A percentile compares a stretch with the other conserved stretches of the same genome.
phyloP scores from a whole-genome alignment of 192 early-diverging fungal species.

The Backusella parvicylindrica region DNA sequence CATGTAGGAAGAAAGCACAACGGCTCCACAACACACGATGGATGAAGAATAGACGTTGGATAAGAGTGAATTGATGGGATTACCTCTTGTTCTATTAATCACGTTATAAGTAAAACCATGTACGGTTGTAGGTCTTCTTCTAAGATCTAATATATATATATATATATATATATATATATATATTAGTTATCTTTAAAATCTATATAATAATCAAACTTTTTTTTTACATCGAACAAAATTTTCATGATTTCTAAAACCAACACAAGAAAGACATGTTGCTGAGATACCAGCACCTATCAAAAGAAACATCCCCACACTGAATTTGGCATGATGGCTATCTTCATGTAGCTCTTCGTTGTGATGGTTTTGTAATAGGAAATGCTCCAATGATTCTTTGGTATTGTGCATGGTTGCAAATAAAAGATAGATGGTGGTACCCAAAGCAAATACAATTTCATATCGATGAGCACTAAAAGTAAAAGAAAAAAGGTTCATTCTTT shows the following conservation, averaged over 20 bases:
- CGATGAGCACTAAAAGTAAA: constrained; percentile 40
- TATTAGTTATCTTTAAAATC: background rate
- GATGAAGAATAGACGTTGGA: constrained; percentile 40
- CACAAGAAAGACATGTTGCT: constrained; percentile 40
- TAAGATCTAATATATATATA: constrained; percentile 17
- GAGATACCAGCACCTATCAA: constrained; percentile 37
- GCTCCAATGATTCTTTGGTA: constrained; percentile 56
- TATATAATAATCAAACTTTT: background rate
- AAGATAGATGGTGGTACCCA: constrained; percentile 49
- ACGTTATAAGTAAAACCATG: constrained; percentile 37
- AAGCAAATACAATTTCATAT: constrained; percentile 49
- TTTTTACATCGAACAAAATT: constrained; percentile 44
- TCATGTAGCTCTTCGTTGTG: constrained; percentile 37
- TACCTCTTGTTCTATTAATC: constrained; percentile 22
- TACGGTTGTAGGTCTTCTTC: constrained; percentile 24
- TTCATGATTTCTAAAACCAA: constrained; percentile 49
- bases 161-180: too few species aligned
- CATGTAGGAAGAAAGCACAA: constrained; percentile 23
- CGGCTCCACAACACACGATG: constrained; percentile 32
- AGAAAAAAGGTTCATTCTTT: background rate
- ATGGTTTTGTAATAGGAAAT: constrained; percentile 48
- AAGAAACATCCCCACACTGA: constrained; percentile 28
- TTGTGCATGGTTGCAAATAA: constrained; percentile 57
- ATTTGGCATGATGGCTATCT: background rate
- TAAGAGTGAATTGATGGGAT: constrained; percentile 21